A percentile compares a stretch with the other conserved stretches of the same genome.
Evolutionary conservation across 2,329 filamentous ascomycete genomes (phyloP).

Genomic region (Calonectria honghensis): DNA sequence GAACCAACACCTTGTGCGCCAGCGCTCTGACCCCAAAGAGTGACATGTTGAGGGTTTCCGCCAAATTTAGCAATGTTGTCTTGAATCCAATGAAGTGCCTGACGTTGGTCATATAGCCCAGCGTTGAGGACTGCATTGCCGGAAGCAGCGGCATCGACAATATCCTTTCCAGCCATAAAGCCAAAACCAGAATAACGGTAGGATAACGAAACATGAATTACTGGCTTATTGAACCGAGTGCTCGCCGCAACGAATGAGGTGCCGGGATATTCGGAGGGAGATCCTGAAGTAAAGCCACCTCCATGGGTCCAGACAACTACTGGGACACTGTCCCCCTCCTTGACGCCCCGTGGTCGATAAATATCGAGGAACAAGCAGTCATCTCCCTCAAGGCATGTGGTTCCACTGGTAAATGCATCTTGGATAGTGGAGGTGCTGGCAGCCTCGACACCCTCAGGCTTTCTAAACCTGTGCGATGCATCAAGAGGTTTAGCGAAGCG

Average conservation of each 20-base stretch:
- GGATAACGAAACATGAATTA: neutral
- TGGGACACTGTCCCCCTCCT: neutral
- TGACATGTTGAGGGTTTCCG: neutral
- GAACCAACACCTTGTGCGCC: neutral
- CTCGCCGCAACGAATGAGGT: neutral
- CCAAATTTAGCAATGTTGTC: slow-evolving; percentile 4
- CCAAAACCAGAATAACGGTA: neutral
- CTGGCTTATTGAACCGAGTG: neutral
- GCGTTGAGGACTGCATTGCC: neutral
- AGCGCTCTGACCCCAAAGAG: neutral
- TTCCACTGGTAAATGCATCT: neutral
- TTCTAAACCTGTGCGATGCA: neutral
- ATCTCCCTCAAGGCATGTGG: neutral
- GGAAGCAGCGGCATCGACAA: neutral
- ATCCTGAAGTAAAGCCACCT: neutral
- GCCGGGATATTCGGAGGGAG: neutral
- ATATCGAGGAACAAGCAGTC: neutral
- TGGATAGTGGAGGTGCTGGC: neutral
- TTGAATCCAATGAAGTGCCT: neutral
- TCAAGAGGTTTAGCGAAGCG: neutral
- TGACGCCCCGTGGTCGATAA: neutral
- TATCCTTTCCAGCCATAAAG: neutral
- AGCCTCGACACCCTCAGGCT: neutral
- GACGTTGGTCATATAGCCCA: neutral
- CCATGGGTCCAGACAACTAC: neutral